phyloP scores from a whole-genome alignment of 352 stramenopile species.

The Phytophthora palmivora region DNA sequence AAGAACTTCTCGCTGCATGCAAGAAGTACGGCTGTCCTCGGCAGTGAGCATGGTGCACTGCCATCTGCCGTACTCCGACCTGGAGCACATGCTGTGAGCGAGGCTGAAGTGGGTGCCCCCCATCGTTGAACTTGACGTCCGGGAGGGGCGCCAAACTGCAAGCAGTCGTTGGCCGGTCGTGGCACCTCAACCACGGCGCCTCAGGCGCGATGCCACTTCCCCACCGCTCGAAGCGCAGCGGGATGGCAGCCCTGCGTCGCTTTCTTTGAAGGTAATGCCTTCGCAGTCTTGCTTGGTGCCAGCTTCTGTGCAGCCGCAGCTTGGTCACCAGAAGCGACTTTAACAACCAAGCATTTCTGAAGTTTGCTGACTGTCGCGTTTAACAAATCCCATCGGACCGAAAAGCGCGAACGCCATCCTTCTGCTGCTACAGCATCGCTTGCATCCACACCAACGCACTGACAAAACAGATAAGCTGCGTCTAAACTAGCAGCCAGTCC shows the following conservation, averaged over 20 bases:
- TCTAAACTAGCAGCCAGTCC: neutral
- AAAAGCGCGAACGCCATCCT: slow-evolving; percentile 15
- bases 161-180: slow-evolving; percentile 24
- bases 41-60: neutral
- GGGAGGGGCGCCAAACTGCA: slow-evolving; percentile 29
- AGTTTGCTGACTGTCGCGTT: slow-evolving; percentile 33
- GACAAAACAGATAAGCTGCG: neutral
- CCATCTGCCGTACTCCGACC: no score
- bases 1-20: neutral
- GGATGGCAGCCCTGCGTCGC: no score
- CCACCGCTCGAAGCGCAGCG: no score
- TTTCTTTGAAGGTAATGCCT: no score
- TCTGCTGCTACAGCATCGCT: neutral
- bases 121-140: slow-evolving; percentile 40
- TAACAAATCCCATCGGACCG: slow-evolving; percentile 28
- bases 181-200: slow-evolving; percentile 17
- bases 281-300: no score
- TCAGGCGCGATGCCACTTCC: slow-evolving; percentile 11
- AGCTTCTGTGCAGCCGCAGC: neutral
- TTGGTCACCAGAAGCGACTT: neutral
- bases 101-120: slow-evolving; percentile 25
- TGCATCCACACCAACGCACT: neutral
- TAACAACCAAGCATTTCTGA: slow-evolving; percentile 22
- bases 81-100: slow-evolving; percentile 10
- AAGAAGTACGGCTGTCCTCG: neutral